phyloP scores from a whole-genome alignment of 371 early-diverging fungal species.

The Parasitella parasitica region DNA sequence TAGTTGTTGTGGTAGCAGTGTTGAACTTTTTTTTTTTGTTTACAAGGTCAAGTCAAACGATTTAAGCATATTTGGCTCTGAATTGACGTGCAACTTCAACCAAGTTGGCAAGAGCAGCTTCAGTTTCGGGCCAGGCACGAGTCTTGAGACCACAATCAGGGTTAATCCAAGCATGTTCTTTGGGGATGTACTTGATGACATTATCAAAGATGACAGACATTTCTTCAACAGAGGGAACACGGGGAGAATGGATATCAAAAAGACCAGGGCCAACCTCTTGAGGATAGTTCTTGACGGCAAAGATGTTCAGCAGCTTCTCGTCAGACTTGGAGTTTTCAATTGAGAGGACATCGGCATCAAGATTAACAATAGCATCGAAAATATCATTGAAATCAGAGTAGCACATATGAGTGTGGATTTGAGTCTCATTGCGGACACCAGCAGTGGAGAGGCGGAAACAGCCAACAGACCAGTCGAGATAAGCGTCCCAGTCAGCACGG shows the following conservation, averaged over 20 bases:
- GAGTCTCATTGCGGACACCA: slow-evolving; percentile 86
- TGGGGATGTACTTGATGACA: slow-evolving; percentile 75
- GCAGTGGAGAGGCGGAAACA: slow-evolving; percentile 90
- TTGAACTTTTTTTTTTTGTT: slow-evolving; percentile 21
- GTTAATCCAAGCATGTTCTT: slow-evolving; percentile 91
- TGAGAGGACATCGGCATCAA: slow-evolving; percentile 92
- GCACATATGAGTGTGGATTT: slow-evolving; percentile 97
- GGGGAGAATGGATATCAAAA: slow-evolving; percentile 92
- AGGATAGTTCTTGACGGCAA: slow-evolving; percentile 80
- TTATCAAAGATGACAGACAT: slow-evolving; percentile 80
- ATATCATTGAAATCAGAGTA: slow-evolving; percentile 98
- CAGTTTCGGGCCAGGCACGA: slow-evolving; percentile 91
- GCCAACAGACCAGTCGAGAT: slow-evolving; percentile 94
- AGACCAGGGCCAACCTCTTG: slow-evolving; percentile 93
- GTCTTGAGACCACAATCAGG: slow-evolving; percentile 99
- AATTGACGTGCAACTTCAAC: slow-evolving; percentile 77
- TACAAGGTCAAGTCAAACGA: neutral
- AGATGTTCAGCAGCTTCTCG: slow-evolving; percentile 88
- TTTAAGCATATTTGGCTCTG: slow-evolving; percentile 47
- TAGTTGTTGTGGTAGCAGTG: slow-evolving; percentile 10
- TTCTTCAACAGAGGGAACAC: slow-evolving; percentile 89
- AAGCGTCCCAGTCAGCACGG: slow-evolving; percentile 81
- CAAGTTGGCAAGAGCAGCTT: slow-evolving; percentile 85
- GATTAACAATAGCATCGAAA: slow-evolving; percentile 84
- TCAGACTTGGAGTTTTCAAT: slow-evolving; percentile 97